These are phyloP conservation scores for Candida freyschussii DNA, from an alignment of 1,139 yeast genomes.

Conservation along the genomic window DNA sequence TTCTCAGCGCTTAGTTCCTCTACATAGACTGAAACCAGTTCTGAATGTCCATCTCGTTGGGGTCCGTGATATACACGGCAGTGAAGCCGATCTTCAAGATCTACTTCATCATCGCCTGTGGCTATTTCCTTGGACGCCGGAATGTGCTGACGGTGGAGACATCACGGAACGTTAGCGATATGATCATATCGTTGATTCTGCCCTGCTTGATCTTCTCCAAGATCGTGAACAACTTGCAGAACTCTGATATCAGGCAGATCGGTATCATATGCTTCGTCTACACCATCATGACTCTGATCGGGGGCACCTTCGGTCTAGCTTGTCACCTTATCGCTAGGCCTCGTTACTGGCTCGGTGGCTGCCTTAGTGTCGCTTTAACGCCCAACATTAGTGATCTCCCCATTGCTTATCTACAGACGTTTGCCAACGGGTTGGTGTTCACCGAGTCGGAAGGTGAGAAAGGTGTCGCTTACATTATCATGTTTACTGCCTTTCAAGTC, in stretches of 20 bases:
- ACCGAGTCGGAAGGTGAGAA: conserved; percentile 54
- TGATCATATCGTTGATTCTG: conserved; percentile 63
- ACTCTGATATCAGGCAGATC: conserved; percentile 67
- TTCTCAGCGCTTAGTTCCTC: no score
- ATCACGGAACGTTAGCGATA: conserved; percentile 49
- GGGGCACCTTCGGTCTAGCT: conserved; percentile 16
- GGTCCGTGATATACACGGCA: conserved; percentile 72
- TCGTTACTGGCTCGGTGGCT: conserved; percentile 76
- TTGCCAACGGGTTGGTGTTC: conserved; percentile 64
- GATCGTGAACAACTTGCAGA: conserved; percentile 65
- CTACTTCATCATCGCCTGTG: conserved; percentile 71
- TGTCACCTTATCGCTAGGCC: conserved; percentile 37
- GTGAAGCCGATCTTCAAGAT: conserved; percentile 91
- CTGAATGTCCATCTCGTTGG: conserved; percentile 36
- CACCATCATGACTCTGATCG: conserved; percentile 13
- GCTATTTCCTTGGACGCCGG: conserved; percentile 56
- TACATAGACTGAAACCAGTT: no score
- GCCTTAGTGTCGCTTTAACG: conserved; percentile 73
- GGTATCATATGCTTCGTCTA: conserved; percentile 50
- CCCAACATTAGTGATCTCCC: conserved; percentile 83
- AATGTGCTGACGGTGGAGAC: conserved; percentile 20
- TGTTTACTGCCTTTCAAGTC: conserved; percentile 69
- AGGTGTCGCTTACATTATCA: conserved; percentile 85
- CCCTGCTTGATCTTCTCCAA: conserved; percentile 81
- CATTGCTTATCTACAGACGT: conserved; percentile 81